phyloP scores from a whole-genome alignment of 108 stramenopile genomes.

The Pseudonitzschia multiseries region DNA sequence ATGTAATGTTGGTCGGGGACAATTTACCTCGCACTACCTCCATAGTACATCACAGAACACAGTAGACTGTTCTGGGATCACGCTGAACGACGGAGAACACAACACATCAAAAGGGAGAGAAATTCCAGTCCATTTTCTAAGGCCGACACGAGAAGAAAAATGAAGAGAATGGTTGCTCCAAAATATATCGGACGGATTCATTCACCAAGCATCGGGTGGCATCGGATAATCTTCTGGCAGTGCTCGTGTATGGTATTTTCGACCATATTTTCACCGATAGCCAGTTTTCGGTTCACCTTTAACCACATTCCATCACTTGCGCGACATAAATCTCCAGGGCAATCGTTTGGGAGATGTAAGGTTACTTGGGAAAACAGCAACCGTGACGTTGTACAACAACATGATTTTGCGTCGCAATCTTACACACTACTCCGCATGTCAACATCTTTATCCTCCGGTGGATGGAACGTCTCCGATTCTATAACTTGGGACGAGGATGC shows the following conservation, averaged over 20 bases:
- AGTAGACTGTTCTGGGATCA: too few species aligned
- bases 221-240: neutral
- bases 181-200: neutral
- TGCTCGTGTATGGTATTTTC: constrained; percentile 5
- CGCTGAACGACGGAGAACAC: neutral
- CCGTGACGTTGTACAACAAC: neutral
- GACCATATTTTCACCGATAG: neutral
- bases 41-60: too few species aligned
- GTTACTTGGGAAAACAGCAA: neutral
- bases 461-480: neutral
- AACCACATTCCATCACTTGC: neutral
- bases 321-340: neutral
- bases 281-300: neutral
- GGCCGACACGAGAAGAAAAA: neutral
- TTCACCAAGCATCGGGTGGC: neutral
- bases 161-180: neutral
- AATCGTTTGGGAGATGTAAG: neutral
- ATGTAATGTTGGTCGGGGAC: too few species aligned
- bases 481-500: neutral
- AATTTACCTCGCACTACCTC: too few species aligned
- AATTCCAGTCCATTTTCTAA: neutral
- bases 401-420: neutral
- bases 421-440: neutral
- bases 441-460: neutral
- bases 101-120: neutral